phyloP scores from a whole-genome alignment of 2,329 filamentous ascomycete species.

The Fusarium penzigii region DNA sequence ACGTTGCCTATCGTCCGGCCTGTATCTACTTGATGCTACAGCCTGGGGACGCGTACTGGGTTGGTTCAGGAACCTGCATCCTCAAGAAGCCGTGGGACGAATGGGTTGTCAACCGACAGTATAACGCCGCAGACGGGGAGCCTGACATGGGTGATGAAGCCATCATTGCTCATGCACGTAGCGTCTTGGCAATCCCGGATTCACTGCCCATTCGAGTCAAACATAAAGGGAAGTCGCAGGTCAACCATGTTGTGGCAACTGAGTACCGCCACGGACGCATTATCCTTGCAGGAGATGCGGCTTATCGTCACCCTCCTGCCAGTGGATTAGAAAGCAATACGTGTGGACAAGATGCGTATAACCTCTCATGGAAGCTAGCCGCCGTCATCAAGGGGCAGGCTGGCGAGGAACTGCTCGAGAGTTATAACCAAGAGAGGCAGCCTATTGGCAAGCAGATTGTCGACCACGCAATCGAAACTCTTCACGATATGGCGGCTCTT shows the following conservation, averaged over 20 bases:
- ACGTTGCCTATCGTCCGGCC: slow-evolving; percentile 11
- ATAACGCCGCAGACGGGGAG: slow-evolving; percentile 15
- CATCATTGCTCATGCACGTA: slow-evolving; percentile 11
- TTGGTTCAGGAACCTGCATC: slow-evolving; percentile 13
- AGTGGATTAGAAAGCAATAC: slow-evolving; percentile 61
- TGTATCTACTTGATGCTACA: slow-evolving; percentile 17
- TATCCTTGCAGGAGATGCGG: slow-evolving; percentile 51
- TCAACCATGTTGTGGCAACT: slow-evolving; percentile 13
- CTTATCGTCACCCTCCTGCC: slow-evolving; percentile 57
- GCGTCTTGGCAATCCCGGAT: slow-evolving; percentile 6
- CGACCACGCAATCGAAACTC: slow-evolving; percentile 57
- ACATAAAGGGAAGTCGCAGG: slow-evolving; percentile 16
- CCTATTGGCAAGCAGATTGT: slow-evolving; percentile 51
- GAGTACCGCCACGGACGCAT: slow-evolving; percentile 11
- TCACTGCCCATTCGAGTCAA: slow-evolving; percentile 13
- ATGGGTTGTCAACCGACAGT: slow-evolving; percentile 16
- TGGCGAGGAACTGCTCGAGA: slow-evolving; percentile 40
- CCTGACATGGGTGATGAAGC: slow-evolving; percentile 12
- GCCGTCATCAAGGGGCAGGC: slow-evolving; percentile 41
- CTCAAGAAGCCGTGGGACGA: slow-evolving; percentile 13
- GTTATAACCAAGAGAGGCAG: slow-evolving; percentile 48
- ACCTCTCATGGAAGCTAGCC: slow-evolving; percentile 56
- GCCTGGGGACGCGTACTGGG: slow-evolving; percentile 14
- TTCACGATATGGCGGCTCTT: slow-evolving; percentile 51
- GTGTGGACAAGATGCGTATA: slow-evolving; percentile 57